Base-by-base conservation (phyloP, 257 asterid species). In the Petunia secreta region DNA sequence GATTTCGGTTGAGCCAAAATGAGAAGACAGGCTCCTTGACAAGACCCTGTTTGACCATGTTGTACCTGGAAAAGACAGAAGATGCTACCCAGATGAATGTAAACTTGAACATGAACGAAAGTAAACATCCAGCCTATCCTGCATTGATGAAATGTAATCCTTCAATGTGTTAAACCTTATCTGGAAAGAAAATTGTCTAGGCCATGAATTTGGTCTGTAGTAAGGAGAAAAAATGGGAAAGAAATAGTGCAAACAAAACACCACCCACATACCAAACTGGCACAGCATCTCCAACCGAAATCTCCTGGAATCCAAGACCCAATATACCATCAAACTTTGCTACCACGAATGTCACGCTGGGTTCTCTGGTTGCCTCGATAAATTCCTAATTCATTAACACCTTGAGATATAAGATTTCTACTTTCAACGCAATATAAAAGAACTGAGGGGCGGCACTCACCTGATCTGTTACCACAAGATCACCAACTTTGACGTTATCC, bases 31-130 rank as follows among this genome's bases (percentile, higher is more conserved):
- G 96, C 69, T 93, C 97, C 87, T 84, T 86, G 39, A 95, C 83
- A 77, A 95, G 97, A 68, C 98, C 99, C 89, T 95, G 98, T 82
- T 92, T 84, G 53, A 95, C 86, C 99, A 95, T 95, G 86, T 87
- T 92, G 88, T 95, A 89, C 99, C 99, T 95, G 86, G 15, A 64
- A 38, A 34, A 78, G 74, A 67, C 43, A 41, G 43, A 43, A 78
- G 36, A 63, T 46, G 15, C 7, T 63, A 1, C 58, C 36, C 11
- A 4, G 43, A 38, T 77, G 36, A 43, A 25, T 59, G 15, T 5
- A 15, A 78, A 63, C 11, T 38, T 25, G 10, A 78, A 63, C 34
- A 10, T 50, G 50, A 73, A 58, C 78, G 36, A 13, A 69, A 11
- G 48, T 5, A 11, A 46, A 11, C 14, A 11, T 36, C 25, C 77